Evolutionary conservation across 805 yeast genomes (phyloP).

Genomic region (Suhomyces xylopsoci): DNA sequence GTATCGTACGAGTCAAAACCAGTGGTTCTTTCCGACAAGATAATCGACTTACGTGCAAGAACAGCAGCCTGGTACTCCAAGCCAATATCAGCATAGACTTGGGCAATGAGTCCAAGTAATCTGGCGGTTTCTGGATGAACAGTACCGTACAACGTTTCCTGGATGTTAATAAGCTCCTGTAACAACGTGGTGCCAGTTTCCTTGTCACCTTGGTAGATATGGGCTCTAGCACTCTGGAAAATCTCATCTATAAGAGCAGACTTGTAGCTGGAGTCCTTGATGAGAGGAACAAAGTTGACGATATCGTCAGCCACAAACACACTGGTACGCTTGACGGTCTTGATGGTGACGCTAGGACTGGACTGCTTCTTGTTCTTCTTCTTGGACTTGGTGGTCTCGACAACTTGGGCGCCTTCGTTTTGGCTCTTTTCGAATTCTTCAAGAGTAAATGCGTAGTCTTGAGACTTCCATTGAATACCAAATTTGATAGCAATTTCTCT

Average conservation of each 20-base stretch:
- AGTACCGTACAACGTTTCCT: conserved; percentile 80
- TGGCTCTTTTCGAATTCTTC: conserved; percentile 34
- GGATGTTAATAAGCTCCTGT: conserved; percentile 65
- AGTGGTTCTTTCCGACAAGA: conserved; percentile 71
- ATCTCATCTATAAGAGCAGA: conserved; percentile 73
- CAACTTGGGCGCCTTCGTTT: conserved; percentile 20
- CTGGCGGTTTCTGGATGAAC: conserved; percentile 78
- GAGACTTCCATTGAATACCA: conserved; percentile 81
- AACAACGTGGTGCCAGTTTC: conserved; percentile 63
- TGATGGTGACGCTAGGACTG: conserved; percentile 7
- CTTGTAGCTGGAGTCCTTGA: conserved; percentile 66
- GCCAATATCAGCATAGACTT: conserved; percentile 60
- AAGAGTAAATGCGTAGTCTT: conserved; percentile 46
- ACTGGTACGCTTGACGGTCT: conserved; percentile 24
- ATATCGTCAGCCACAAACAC: conserved; percentile 63
- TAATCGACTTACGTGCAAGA: conserved; percentile 63
- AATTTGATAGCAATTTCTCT: conserved; percentile 72
- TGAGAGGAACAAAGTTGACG: conserved; percentile 65
- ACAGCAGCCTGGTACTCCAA: conserved; percentile 57
- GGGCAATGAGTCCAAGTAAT: conserved; percentile 63
- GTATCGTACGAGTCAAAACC: conserved; percentile 84
- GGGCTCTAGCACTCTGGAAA: conserved; percentile 57
- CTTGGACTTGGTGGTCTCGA: conserved; percentile 18
- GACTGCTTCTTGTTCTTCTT: conserved; percentile 33
- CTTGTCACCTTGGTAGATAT: conserved; percentile 38